A percentile compares a stretch with the other conserved stretches of the same genome.
These are phyloP conservation scores for Suillus bovinus DNA, from an alignment of 768 basidiomycete genomes.

Conservation along the genomic window DNA sequence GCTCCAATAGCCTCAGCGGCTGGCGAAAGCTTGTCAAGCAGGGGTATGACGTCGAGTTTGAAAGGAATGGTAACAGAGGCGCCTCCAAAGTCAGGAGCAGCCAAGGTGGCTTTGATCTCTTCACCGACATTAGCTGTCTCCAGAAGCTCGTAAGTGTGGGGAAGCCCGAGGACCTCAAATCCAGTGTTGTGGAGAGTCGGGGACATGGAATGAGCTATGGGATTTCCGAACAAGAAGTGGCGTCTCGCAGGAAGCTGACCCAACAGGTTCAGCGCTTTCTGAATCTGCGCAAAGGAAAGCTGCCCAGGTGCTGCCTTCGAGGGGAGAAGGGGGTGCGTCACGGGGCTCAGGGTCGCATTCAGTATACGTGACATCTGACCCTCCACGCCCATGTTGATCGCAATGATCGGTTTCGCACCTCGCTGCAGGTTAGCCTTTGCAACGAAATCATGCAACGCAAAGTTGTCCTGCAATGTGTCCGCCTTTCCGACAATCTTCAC, in stretches of 20 bases:
- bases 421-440: slow-evolving; percentile 41
- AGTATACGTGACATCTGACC: slow-evolving; percentile 92
- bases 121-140: slow-evolving; percentile 71
- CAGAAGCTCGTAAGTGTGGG: slow-evolving; percentile 76
- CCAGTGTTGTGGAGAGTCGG: slow-evolving; percentile 92
- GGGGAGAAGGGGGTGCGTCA: slow-evolving; percentile 88
- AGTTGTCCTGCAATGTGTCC: slow-evolving; percentile 71
- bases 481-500: slow-evolving; percentile 94
- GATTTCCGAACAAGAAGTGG: slow-evolving; percentile 89
- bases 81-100: slow-evolving; percentile 80
- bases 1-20: slow-evolving; percentile 89
- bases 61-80: slow-evolving; percentile 96
- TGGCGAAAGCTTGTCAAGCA: slow-evolving; percentile 76
- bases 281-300: slow-evolving; percentile 84
- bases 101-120: slow-evolving; percentile 62
- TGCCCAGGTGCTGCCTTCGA: slow-evolving; percentile 91
- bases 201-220: slow-evolving; percentile 87
- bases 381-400: slow-evolving; percentile 89
- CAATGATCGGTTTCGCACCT: slow-evolving; percentile 79
- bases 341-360: slow-evolving; percentile 83
- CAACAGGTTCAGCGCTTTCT: slow-evolving; percentile 75
- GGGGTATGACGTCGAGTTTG: slow-evolving; percentile 87
- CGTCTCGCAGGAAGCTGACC: slow-evolving; percentile 73
- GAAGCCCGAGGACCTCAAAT: slow-evolving; percentile 78
- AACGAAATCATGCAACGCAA: slow-evolving; percentile 74